phyloP scores from a whole-genome alignment of 495 filamentous ascomycete species.

The Penicillium salamii region DNA sequence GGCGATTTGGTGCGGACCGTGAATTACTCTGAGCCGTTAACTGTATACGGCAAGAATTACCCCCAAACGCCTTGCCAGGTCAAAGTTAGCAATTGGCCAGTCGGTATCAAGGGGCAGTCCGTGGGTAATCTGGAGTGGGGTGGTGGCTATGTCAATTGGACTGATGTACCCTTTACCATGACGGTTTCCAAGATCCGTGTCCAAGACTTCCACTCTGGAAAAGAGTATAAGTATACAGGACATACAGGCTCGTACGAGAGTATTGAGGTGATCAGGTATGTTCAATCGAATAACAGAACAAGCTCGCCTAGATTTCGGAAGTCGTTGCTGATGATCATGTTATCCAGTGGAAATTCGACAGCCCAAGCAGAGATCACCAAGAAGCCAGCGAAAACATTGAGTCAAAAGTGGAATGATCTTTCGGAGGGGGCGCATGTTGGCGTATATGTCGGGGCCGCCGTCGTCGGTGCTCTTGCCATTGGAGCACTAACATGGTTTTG shows the following conservation, averaged over 20 bases:
- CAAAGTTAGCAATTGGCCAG: constrained; percentile 24
- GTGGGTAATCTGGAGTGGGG: constrained; percentile 60
- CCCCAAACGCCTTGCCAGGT: constrained; percentile 67
- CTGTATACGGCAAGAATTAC: constrained; percentile 55
- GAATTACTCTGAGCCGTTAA: constrained; percentile 29
- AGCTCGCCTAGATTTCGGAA: too few relatives aligned
- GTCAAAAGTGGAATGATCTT: constrained; percentile 58
- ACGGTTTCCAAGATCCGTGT: constrained; percentile 48
- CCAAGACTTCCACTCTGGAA: constrained; percentile 32
- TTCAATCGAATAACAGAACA: too few relatives aligned
- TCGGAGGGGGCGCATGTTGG: constrained; percentile 44
- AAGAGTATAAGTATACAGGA: constrained; percentile 33
- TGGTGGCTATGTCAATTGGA: constrained; percentile 66
- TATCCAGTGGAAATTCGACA: constrained; percentile 55
- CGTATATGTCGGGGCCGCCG: constrained; percentile 14
- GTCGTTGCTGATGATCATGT: constrained; percentile 31
- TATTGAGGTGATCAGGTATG: constrained; percentile 50
- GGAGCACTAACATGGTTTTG: constrained; percentile 13
- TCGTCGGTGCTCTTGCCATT: constrained; percentile 4
- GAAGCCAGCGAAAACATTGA: constrained; percentile 36
- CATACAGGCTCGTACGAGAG: constrained; percentile 29
- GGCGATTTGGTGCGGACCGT: constrained; percentile 65
- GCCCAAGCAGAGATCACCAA: constrained; percentile 30
- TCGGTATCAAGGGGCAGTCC: constrained; percentile 47
- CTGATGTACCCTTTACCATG: constrained; percentile 59